Evolutionary conservation across 2,329 filamentous ascomycete species (phyloP), one percentile per base, ranked within the genome.

Genomic region (Corinectria fuckeliana): DNA sequence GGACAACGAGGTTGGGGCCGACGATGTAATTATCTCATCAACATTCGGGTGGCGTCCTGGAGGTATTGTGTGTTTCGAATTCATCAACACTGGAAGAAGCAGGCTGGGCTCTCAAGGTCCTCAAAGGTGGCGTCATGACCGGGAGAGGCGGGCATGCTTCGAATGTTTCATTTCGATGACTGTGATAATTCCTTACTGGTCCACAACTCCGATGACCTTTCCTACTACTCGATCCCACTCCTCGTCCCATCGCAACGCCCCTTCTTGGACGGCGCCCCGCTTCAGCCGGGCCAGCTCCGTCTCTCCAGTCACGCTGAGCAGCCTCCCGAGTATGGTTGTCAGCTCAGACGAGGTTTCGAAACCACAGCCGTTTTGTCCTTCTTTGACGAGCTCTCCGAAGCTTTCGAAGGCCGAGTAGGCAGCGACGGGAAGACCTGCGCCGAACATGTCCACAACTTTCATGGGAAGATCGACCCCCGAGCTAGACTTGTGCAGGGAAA

Each of bases 371-470:
- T 98, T 98, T 36, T 88, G 81, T 0, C 91, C 90, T 70, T 98
- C 93, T 51, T 85, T 89, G 23, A 99, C 91, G n/a, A 99, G 80
- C 78, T 99, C 95, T 2, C 86, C 81, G 83, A 96, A 97, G 62
- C 93, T 94, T 72, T 93, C 88, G 71, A 96, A 99, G 2, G 85
- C 84, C 23, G 86, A 86, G 83, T 95, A 98, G 4, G 93, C 94
- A 0, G 90, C 88, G 0, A 99, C 95, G 0, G 95, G 95, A 25
- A 99, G 80, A 0, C 94, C 95, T 0, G 93, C 91, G 2, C 95
- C 95, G 74, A 99, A 98, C 93, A 99, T 97, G 74, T 99, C 95
- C 13, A 99, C 93, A 1, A 99, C 93, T 78, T 99, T 99, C 95
- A 99, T 99, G 0, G 95, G 95, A 18, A 99, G 81, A 76, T 99